These are phyloP conservation scores for Drechslerella stenobrocha DNA, from an alignment of 2,329 filamentous ascomycete species.

Conservation along the genomic window DNA sequence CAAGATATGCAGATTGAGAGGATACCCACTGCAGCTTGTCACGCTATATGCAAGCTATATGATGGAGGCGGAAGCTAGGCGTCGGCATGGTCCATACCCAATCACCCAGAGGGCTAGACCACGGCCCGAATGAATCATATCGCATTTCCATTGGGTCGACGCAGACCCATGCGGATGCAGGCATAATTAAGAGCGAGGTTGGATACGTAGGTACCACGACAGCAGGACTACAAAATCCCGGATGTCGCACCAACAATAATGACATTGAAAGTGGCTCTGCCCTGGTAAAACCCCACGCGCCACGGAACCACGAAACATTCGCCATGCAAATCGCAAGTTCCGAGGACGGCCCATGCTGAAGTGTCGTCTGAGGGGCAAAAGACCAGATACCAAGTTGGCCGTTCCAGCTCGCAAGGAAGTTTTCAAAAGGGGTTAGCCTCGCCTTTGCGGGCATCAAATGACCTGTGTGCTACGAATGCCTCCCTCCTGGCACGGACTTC, in stretches of 20 bases:
- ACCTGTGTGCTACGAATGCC: not conserved
- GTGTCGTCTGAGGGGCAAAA: not conserved
- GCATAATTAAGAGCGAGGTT: too few species aligned
- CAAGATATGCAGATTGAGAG: not conserved
- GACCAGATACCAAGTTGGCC: not conserved
- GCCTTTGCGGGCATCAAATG: not conserved
- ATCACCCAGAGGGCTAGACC: not conserved
- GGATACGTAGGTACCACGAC: too few species aligned
- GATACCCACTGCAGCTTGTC: not conserved
- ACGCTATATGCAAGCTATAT: not conserved
- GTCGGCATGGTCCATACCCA: conserved; percentile 3
- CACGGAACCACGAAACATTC: conserved; percentile 2
- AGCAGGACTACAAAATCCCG: not conserved
- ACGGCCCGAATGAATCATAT: not conserved
- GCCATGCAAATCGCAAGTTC: not conserved
- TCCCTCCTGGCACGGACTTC: not conserved
- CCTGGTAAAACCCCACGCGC: conserved; percentile 4
- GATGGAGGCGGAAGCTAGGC: conserved; percentile 2
- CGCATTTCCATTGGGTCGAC: too few species aligned
- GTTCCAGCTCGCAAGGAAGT: not conserved
- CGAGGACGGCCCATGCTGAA: not conserved
- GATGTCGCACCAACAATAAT: not conserved
- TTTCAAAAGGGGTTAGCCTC: not conserved
- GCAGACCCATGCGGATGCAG: too few species aligned
- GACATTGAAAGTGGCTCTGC: not conserved